phyloP scores from a whole-genome alignment of 2,329 filamentous ascomycete genomes.

The Paecilomyces formosus region DNA sequence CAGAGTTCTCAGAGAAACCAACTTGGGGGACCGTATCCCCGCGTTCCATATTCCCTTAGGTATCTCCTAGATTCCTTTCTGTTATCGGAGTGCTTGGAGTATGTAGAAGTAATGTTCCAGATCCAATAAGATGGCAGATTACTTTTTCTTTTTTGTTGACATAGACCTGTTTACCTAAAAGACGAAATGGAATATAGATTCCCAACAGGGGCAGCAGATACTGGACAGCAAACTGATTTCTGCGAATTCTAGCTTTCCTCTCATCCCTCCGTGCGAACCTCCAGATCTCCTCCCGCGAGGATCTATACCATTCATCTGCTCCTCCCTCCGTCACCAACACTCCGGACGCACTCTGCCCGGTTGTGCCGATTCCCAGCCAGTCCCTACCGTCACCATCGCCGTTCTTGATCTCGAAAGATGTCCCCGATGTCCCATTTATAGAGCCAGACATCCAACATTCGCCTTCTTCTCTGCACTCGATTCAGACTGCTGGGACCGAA shows the following conservation, averaged over 20 bases:
- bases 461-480: constrained; percentile 35
- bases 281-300: constrained; percentile 49
- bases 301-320: constrained; percentile 34
- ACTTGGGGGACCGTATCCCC: constrained; percentile 21
- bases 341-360: constrained; percentile 10
- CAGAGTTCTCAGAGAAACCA: constrained; percentile 6
- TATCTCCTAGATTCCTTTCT: constrained; percentile 6
- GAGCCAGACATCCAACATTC: constrained; percentile 59
- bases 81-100: not conserved
- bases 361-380: constrained; percentile 20
- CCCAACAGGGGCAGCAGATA: not conserved
- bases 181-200: not conserved
- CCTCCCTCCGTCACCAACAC: constrained; percentile 20
- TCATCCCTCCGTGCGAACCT: constrained; percentile 75
- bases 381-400: constrained; percentile 18
- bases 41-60: constrained; percentile 24
- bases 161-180: not conserved
- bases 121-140: not conserved
- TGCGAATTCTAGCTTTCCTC: constrained; percentile 61
- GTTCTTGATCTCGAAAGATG: constrained; percentile 16
- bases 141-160: not conserved
- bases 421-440: constrained; percentile 36
- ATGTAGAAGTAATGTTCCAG: not conserved
- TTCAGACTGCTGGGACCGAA: constrained; percentile 22
- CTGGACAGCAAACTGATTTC: not conserved